Evolutionary conservation across 768 basidiomycete species (phyloP).

Genomic region (Fomitopsis pulvina): DNA sequence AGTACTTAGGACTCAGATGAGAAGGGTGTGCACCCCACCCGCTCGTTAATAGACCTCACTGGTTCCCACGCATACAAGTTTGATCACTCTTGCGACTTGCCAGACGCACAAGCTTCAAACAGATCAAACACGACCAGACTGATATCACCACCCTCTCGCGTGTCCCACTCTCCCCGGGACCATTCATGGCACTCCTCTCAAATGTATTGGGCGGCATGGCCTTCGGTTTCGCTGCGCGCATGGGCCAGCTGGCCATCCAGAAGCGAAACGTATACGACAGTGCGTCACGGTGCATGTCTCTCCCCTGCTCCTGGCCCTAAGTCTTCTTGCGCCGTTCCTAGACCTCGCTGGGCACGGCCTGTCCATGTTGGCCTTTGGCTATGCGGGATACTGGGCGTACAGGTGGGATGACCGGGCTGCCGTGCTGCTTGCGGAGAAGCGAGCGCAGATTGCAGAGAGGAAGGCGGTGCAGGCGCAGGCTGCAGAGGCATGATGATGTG

Average conservation of each 20-base stretch:
- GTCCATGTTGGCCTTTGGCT: slow-evolving; percentile 65
- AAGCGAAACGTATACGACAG: slow-evolving; percentile 73
- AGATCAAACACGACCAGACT: too few species aligned
- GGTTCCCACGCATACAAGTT: too few species aligned
- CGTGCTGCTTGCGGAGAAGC: slow-evolving; percentile 58
- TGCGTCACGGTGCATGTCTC: slow-evolving; percentile 33
- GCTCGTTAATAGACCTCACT: too few species aligned
- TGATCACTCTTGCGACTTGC: too few species aligned
- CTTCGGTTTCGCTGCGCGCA: slow-evolving; percentile 76
- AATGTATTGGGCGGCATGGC: slow-evolving; percentile 73
- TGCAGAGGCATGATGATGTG: background rate
- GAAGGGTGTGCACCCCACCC: too few species aligned
- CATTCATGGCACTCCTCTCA: slow-evolving; percentile 54
- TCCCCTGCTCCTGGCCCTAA: background rate
- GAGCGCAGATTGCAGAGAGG: slow-evolving; percentile 46
- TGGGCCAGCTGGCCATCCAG: slow-evolving; percentile 86
- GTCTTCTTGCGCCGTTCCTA: slow-evolving; percentile 21
- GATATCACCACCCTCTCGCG: too few species aligned
- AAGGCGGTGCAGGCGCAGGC: background rate
- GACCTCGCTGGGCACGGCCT: slow-evolving; percentile 69
- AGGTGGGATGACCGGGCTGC: slow-evolving; percentile 57
- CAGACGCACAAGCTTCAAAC: too few species aligned
- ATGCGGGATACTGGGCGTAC: slow-evolving; percentile 70
- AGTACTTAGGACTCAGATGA: too few species aligned
- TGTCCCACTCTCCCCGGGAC: background rate